phyloP scores from a whole-genome alignment of 176 grass and related monocot species.

The Tillandsia leiboldiana region DNA sequence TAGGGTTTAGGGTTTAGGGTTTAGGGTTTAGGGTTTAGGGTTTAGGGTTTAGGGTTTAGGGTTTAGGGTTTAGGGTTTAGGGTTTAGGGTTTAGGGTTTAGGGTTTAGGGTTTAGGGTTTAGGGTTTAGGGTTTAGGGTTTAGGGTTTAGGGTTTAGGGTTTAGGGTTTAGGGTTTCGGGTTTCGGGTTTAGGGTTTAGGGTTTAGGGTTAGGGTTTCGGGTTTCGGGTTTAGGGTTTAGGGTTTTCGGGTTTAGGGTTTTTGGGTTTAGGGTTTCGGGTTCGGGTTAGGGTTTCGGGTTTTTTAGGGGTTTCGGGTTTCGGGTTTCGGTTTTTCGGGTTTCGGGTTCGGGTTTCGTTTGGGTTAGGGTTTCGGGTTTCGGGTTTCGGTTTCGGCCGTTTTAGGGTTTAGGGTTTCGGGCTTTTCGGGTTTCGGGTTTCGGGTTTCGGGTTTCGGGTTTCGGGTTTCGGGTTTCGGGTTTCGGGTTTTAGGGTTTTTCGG shows the following conservation, averaged over 20 bases:
- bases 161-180: not conserved
- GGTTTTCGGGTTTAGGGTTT: no score
- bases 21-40: not conserved
- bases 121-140: not conserved
- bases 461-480: slow-evolving; percentile 5
- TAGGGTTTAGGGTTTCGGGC: slow-evolving; percentile 7
- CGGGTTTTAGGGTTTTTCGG: slow-evolving; percentile 1
- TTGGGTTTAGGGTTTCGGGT: slow-evolving; percentile 7
- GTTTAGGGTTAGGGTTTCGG: slow-evolving; percentile 1
- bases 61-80: not conserved
- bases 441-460: slow-evolving; percentile 4
- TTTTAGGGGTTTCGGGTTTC: slow-evolving; percentile 2
- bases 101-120: not conserved
- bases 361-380: slow-evolving; percentile 4
- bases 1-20: not conserved
- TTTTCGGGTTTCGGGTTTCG: slow-evolving; percentile 4
- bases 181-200: not conserved
- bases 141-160: not conserved
- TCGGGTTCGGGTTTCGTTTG: slow-evolving; percentile 1
- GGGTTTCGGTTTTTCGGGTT: slow-evolving; percentile 5
- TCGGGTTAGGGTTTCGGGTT: no score
- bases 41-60: not conserved
- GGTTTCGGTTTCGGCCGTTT: slow-evolving; percentile 3
- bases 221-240: slow-evolving; percentile 7
- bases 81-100: not conserved